Evolutionary conservation across 306 rosid species (phyloP).

Genomic region (Prunus campanulata): DNA sequence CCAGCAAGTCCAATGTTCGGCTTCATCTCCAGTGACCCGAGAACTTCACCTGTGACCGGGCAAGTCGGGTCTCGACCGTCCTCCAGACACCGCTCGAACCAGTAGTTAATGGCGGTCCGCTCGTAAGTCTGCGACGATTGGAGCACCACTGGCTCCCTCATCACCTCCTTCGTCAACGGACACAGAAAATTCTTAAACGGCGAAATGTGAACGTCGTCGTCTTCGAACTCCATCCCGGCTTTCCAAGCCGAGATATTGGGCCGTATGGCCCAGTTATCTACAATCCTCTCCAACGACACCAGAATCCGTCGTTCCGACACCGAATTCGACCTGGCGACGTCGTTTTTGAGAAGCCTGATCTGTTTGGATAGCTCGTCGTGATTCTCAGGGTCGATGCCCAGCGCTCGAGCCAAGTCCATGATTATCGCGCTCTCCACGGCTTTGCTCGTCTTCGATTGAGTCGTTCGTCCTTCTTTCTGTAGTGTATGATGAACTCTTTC

Average conservation of each 20-base stretch:
- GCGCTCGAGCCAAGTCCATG: constrained; percentile 62
- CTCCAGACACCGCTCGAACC: constrained; percentile 47
- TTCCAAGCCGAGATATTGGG: constrained; percentile 20
- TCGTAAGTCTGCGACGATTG: constrained; percentile 55
- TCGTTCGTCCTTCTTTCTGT: constrained; percentile 44
- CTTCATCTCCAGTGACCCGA: constrained; percentile 43
- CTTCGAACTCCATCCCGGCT: constrained; percentile 35
- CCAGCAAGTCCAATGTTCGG: constrained; percentile 53
- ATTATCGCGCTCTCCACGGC: constrained; percentile 56
- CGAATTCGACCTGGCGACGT: constrained; percentile 23
- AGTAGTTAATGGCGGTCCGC: constrained; percentile 44
- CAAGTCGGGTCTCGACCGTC: constrained; percentile 46
- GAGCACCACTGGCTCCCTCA: constrained; percentile 53
- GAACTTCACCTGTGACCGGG: constrained; percentile 44
- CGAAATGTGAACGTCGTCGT: constrained; percentile 34
- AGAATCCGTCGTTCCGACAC: constrained; percentile 34
- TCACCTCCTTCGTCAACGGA: constrained; percentile 54
- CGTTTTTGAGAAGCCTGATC: constrained; percentile 38
- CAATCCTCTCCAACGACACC: constrained; percentile 37
- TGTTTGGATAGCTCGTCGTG: constrained; percentile 39
- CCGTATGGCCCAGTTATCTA: constrained; percentile 28
- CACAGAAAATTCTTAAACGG: constrained; percentile 49
- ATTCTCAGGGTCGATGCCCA: constrained; percentile 45
- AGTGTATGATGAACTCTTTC: constrained; percentile 43
- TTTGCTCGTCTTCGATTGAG: constrained; percentile 42